Evolutionary conservation across 805 yeast species (phyloP).

Genomic region (Hanseniaspora pseudoguilliermondii): DNA sequence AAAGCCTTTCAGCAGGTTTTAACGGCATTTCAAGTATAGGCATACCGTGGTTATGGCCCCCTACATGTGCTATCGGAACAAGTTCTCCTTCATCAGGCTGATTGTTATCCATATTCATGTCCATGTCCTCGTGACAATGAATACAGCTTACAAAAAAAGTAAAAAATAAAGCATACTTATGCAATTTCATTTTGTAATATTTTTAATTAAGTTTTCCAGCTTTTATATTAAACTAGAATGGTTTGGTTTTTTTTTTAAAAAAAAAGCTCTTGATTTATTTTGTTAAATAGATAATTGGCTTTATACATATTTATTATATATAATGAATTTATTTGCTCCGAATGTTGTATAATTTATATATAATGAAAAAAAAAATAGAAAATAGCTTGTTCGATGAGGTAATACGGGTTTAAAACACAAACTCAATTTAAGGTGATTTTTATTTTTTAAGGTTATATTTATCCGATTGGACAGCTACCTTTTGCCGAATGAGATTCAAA

Average conservation of each 20-base stretch:
- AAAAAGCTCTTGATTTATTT: too few relatives aligned
- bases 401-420: too few relatives aligned
- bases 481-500: too few relatives aligned
- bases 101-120: slow-evolving; percentile 21
- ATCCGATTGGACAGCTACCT: too few relatives aligned
- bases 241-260: neutral
- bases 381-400: too few relatives aligned
- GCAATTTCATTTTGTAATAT: neutral
- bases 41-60: slow-evolving; percentile 47
- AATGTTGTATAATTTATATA: too few relatives aligned
- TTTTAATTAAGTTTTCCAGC: neutral
- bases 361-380: too few relatives aligned
- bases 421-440: too few relatives aligned
- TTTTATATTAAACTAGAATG: neutral
- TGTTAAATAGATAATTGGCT: too few relatives aligned
- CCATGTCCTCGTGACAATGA: slow-evolving; percentile 3
- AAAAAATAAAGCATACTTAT: neutral
- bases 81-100: slow-evolving; percentile 15
- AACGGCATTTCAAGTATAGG: slow-evolving; percentile 57
- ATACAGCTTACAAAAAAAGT: neutral
- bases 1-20: slow-evolving; percentile 56
- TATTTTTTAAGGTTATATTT: too few relatives aligned
- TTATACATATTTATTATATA: too few relatives aligned
- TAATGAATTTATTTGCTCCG: too few relatives aligned
- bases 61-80: slow-evolving; percentile 37